phyloP scores from a whole-genome alignment of 148 eudicot species.

The Bassia scoparia region DNA sequence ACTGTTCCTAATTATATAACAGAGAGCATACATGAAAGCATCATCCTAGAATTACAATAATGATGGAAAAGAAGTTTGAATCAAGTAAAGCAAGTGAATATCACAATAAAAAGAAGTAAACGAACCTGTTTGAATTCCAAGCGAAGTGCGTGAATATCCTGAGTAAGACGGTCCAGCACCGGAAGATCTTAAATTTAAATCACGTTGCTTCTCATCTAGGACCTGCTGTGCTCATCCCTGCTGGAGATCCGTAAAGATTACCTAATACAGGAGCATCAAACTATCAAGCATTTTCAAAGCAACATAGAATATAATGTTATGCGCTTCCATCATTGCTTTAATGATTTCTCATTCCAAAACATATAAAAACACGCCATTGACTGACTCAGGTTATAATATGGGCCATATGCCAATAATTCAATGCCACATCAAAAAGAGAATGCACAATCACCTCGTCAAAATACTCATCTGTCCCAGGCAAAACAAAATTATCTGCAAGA shows the following conservation, averaged over 20 bases:
- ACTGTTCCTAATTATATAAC: too few species aligned
- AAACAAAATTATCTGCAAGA: constrained; percentile 50
- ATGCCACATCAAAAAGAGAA: background rate
- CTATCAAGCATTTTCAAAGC: background rate
- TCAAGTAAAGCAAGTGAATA: too few species aligned
- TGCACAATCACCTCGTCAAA: constrained; percentile 51
- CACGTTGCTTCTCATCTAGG: constrained; percentile 48
- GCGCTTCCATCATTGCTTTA: background rate
- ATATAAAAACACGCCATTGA: too few species aligned
- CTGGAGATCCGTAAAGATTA: constrained; percentile 45
- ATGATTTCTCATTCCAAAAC: background rate
- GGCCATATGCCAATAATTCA: too few species aligned
- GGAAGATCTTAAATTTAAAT: constrained; percentile 14
- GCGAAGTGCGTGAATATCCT: constrained; percentile 25
- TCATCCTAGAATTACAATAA: too few species aligned
- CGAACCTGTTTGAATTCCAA: constrained; percentile 27
- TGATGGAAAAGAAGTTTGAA: too few species aligned
- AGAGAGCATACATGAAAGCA: too few species aligned
- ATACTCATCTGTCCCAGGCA: constrained; percentile 57
- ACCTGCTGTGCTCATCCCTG: constrained; percentile 40
- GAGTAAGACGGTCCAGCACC: constrained; percentile 3
- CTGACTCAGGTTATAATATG: too few species aligned
- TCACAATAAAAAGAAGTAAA: too few species aligned
- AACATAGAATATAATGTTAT: background rate
- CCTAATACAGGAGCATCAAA: constrained; percentile 28